Evolutionary conservation across 2,329 filamentous ascomycete species (phyloP).

Genomic region (Paraphoma chrysanthemicola): DNA sequence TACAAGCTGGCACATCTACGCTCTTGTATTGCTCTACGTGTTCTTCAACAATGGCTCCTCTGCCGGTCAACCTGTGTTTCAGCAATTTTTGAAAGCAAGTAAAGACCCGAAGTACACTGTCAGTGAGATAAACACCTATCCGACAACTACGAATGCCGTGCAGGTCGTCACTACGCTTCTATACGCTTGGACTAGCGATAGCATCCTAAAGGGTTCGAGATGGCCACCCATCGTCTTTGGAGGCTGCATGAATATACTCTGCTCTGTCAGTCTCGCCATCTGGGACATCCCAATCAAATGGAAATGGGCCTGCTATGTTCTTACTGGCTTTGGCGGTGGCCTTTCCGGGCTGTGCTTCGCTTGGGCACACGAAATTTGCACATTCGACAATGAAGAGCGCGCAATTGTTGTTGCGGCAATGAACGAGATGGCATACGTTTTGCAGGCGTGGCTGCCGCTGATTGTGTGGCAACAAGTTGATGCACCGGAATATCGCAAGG

Average conservation of each 20-base stretch:
- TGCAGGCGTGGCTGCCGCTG: slow-evolving; percentile 74
- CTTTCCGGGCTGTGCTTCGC: slow-evolving; percentile 60
- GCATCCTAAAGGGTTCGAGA: slow-evolving; percentile 63
- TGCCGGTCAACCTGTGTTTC: slow-evolving; percentile 63
- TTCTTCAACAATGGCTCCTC: slow-evolving; percentile 68
- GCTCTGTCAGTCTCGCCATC: slow-evolving; percentile 53
- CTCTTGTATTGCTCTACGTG: slow-evolving; percentile 65
- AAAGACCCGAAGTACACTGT: slow-evolving; percentile 55
- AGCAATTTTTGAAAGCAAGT: slow-evolving; percentile 53
- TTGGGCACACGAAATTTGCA: slow-evolving; percentile 64
- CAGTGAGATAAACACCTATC: slow-evolving; percentile 64
- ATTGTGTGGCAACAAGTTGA: slow-evolving; percentile 71
- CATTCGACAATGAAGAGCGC: slow-evolving; percentile 67
- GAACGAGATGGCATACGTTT: slow-evolving; percentile 73
- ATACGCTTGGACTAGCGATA: slow-evolving; percentile 72
- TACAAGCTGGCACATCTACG: slow-evolving; percentile 69
- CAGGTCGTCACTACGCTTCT: slow-evolving; percentile 66
- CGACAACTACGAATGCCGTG: slow-evolving; percentile 59
- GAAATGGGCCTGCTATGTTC: slow-evolving; percentile 70
- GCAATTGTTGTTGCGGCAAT: slow-evolving; percentile 70
- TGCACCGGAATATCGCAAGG: slow-evolving; percentile 66
- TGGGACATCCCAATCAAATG: slow-evolving; percentile 59
- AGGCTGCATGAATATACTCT: slow-evolving; percentile 50
- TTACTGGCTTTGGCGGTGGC: slow-evolving; percentile 58
- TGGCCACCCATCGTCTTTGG: slow-evolving; percentile 71